A percentile compares a stretch with the other conserved stretches of the same genome.
Conservation (phyloP, 228 moss, liverwort and hornwort species). For the Sphagnum fallax region DNA sequence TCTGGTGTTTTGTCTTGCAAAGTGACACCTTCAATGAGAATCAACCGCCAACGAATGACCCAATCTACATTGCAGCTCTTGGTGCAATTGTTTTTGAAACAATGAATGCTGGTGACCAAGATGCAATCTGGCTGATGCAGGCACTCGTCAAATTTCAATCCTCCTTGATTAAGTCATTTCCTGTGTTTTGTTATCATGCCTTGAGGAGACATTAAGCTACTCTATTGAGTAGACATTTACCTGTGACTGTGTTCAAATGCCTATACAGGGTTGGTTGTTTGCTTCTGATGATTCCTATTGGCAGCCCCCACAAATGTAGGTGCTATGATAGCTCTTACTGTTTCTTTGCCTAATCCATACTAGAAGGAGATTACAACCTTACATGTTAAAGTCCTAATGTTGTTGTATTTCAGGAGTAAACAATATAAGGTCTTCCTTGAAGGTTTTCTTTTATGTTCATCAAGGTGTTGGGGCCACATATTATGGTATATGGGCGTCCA, state of each 20-base stretch:
- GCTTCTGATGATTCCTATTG: constrained; percentile 78
- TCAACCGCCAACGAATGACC: constrained; percentile 80
- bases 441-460: no score
- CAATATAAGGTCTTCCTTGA: no score
- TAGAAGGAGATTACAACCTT: no score
- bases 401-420: no score
- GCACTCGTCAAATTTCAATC: constrained; percentile 13
- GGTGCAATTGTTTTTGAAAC: constrained; percentile 78
- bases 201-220: not conserved
- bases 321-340: not conserved
- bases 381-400: no score
- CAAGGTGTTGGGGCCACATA: no score
- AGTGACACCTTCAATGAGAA: constrained; percentile 97
- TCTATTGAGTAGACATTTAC: not conserved
- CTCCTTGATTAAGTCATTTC: no score
- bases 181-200: no score
- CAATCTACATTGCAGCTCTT: constrained; percentile 68
- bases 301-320: constrained; percentile 88
- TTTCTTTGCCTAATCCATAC: not conserved
- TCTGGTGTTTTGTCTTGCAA: constrained; percentile 1
- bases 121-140: constrained; percentile 96
- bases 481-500: no score
- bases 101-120: constrained; percentile 71
- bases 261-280: constrained; percentile 88
- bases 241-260: not conserved